phyloP scores from a whole-genome alignment of 495 filamentous ascomycete species.

The Trichocladium uniseriatum region DNA sequence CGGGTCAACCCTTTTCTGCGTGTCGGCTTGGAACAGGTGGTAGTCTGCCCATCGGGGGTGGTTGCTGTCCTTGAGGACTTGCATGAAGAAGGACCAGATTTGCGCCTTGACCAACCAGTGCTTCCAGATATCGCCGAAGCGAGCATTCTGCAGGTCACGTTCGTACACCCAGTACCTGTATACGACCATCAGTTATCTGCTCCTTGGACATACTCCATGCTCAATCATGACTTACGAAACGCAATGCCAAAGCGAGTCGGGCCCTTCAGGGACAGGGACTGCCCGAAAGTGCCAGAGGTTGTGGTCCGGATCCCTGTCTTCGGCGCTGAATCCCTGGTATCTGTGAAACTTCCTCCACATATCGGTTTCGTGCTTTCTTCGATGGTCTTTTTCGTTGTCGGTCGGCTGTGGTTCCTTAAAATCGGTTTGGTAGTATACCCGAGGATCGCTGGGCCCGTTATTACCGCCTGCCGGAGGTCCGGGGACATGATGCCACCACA shows the following conservation, averaged over 20 bases:
- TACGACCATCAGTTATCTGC: too few species aligned
- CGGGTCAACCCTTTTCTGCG: too few species aligned
- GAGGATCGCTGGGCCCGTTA: too few species aligned
- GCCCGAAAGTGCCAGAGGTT: background rate
- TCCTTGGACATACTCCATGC: too few species aligned
- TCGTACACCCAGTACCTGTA: too few species aligned
- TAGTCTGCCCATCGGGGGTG: background rate
- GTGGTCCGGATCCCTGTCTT: background rate
- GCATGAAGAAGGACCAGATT: constrained; percentile 10
- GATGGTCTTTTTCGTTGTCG: too few species aligned
- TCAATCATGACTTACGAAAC: constrained; percentile 5
- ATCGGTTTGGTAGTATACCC: too few species aligned
- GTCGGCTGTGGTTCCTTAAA: too few species aligned
- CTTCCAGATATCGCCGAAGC: background rate
- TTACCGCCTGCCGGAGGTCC: too few species aligned
- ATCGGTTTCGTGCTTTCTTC: background rate
- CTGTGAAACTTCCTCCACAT: constrained; percentile 1
- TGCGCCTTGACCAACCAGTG: constrained; percentile 6
- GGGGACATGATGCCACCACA: too few species aligned
- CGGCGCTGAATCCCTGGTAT: background rate
- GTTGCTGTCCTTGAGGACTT: background rate
- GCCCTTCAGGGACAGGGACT: background rate
- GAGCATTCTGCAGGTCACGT: too few species aligned
- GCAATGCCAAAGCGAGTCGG: constrained; percentile 5
- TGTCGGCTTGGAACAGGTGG: too few species aligned